Base-by-base conservation (phyloP, 2,329 filamentous ascomycete genomes). In the Pseudogymnoascus sp. region DNA sequence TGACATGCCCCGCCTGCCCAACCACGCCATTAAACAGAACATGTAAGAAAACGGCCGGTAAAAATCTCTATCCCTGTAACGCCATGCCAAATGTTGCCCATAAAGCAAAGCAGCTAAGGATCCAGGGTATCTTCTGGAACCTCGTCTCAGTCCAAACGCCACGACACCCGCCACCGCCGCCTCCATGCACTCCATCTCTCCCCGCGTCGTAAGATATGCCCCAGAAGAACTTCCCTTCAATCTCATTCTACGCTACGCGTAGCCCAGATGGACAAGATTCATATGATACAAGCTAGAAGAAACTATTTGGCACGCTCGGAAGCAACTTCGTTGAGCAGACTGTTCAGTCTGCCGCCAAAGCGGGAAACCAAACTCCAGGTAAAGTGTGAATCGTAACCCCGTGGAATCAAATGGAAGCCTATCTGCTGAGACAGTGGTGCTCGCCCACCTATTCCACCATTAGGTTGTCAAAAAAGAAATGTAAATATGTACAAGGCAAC, bases 401-500 rank as follows among this genome's bases (percentile, higher is more conserved):
- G 47, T 71, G 69, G 64, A 71, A 70, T 68, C 70, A 70, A 69
- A 67, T 62, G 62, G 67, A 66, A 67, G 63, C 63, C 57, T 58
- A 60, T 61, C 61, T 60, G 59, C 64, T 59, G 54, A 63, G 62
- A 62, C 63, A 62, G 60, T 65, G 32, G 16, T 60, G 58, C 60
- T 64, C 64, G 39, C 61, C 50, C 57, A 58, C 64, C 63, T 57
- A 63, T 62, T 60, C 62, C 64, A 64, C 59, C 60, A 64, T 62
- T 61, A 62, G 61, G 32, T 37, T 58, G 59, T 35, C 28, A 14
- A 37, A 37, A 37, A 64, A 62, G 62, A 62, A 64, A 69, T 67
- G 61, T 61, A 66, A 69, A 67, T 72, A 72, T 71, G 61, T 72
- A 71, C 70, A 72, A 67, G 66, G 63, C 63, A 61, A 63, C 67